Conservation (phyloP, 2,329 filamentous ascomycete species). For the Fusarium graminum region DNA sequence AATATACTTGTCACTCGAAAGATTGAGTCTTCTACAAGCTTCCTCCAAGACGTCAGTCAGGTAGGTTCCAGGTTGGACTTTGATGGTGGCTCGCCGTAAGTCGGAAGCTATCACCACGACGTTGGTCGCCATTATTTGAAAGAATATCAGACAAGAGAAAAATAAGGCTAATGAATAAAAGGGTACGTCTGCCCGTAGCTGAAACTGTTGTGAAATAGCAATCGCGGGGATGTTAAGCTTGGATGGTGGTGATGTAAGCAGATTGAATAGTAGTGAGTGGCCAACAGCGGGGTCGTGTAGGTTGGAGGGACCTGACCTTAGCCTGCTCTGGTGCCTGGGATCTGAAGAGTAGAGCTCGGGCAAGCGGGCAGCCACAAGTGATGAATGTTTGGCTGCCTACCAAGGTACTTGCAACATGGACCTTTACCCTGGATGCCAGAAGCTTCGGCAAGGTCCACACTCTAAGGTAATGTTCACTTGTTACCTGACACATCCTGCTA, state of each 20-base stretch:
- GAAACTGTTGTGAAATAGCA: slow-evolving; percentile 1
- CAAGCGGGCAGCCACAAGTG: slow-evolving; percentile 27
- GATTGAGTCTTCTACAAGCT: slow-evolving; percentile 84
- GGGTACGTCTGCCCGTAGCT: neutral
- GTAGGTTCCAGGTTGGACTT: slow-evolving; percentile 84
- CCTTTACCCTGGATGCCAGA: slow-evolving; percentile 8
- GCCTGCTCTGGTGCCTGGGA: neutral
- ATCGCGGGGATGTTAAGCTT: slow-evolving; percentile 34
- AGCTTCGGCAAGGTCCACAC: slow-evolving; percentile 9
- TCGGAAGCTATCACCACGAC: slow-evolving; percentile 89
- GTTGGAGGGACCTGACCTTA: slow-evolving; percentile 5
- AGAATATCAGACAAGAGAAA: neutral
- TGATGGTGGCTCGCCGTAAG: slow-evolving; percentile 81
- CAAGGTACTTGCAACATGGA: neutral
- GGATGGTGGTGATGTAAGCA: slow-evolving; percentile 41
- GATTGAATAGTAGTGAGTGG: slow-evolving; percentile 2
- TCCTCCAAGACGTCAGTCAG: slow-evolving; percentile 88
- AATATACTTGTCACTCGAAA: slow-evolving; percentile 79
- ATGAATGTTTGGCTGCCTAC: neutral
- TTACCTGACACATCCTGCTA: too few relatives aligned
- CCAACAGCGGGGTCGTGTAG: slow-evolving; percentile 32
- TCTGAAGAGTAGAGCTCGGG: slow-evolving; percentile 5
- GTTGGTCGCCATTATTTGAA: slow-evolving; percentile 78
- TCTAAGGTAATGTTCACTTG: too few relatives aligned
- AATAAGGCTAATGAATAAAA: neutral